A percentile compares a stretch with the other conserved stretches of the same genome.
phyloP scores from a whole-genome alignment of 1,284 basidiomycete species.

The Cerioporus squamosus region DNA sequence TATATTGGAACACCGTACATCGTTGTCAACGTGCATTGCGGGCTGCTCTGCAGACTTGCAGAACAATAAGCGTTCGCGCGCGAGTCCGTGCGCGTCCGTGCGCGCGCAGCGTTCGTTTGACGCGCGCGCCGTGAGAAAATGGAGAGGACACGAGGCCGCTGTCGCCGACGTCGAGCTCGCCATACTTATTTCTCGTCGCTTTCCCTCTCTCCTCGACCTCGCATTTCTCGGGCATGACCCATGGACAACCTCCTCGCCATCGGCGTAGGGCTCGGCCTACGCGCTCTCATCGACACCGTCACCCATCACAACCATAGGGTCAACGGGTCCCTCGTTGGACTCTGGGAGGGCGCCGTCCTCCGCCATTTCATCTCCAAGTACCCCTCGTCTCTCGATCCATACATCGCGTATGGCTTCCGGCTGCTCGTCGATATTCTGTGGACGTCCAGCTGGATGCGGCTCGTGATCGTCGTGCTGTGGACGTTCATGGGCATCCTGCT shows the following conservation, averaged over 20 bases:
- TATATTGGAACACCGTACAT: conserved; percentile 1
- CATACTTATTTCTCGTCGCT: conserved; percentile 1
- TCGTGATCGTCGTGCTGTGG: conserved; percentile 67
- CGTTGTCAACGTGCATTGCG: neutral
- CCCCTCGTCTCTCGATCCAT: conserved; percentile 63
- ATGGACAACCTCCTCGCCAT: conserved; percentile 45
- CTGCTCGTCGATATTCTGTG: conserved; percentile 70
- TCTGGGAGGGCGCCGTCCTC: conserved; percentile 77
- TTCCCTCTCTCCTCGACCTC: neutral
- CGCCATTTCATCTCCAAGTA: conserved; percentile 70
- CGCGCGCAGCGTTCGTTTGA: neutral
- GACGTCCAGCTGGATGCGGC: conserved; percentile 59
- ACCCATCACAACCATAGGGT: conserved; percentile 51
- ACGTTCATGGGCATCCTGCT: conserved; percentile 69
- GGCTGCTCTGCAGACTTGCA: neutral
- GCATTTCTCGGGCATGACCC: conserved; percentile 24
- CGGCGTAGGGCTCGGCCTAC: conserved; percentile 41
- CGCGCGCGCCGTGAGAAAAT: conserved; percentile 13
- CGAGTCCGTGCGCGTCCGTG: conserved; percentile 3
- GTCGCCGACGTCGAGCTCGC: conserved; percentile 10
- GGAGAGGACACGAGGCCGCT: conserved; percentile 16
- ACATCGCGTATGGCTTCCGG: conserved; percentile 63
- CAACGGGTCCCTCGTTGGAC: conserved; percentile 62
- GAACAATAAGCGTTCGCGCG: conserved; percentile 2
- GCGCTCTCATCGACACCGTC: conserved; percentile 41